Percentiles rank a stretch among this genome's conserved stretches.
Evolutionary conservation across 2,329 filamentous ascomycete genomes (phyloP).

Genomic region (Cadophora sp.): DNA sequence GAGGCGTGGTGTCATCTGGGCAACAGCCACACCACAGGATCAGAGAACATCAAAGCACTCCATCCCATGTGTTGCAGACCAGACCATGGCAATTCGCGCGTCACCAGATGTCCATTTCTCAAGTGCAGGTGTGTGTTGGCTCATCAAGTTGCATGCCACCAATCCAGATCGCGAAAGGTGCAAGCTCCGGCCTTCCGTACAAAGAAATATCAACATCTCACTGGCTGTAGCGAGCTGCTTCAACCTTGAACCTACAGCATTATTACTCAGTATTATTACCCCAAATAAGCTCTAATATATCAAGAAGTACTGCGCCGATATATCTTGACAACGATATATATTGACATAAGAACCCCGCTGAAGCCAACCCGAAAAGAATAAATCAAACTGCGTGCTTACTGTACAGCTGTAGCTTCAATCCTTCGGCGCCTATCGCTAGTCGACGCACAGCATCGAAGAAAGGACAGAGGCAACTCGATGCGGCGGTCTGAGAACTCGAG

Average conservation of each 20-base stretch:
- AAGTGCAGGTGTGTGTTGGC: constrained; percentile 1
- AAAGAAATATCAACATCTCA: constrained; percentile 15
- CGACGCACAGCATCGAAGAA: neutral
- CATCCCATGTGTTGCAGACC: neutral
- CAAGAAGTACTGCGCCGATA: neutral
- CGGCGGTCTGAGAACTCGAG: neutral
- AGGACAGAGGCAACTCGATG: constrained; percentile 4
- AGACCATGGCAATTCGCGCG: neutral
- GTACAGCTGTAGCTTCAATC: neutral
- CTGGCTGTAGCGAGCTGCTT: neutral
- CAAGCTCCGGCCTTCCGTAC: constrained; percentile 13
- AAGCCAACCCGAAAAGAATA: neutral
- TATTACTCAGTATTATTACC: neutral
- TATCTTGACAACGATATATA: neutral
- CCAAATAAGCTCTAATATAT: neutral
- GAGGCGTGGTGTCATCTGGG: neutral
- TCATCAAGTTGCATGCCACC: neutral
- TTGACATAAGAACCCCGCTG: constrained; percentile 4
- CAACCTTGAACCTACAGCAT: neutral
- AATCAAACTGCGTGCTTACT: neutral
- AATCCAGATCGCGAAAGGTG: constrained; percentile 11
- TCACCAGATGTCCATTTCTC: neutral
- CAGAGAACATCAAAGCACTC: neutral
- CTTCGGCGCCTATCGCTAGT: constrained; percentile 1
- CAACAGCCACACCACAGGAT: neutral